These are phyloP conservation scores for Golovinomyces cichoracearum DNA, from an alignment of 2,329 filamentous ascomycete species.

Conservation along the genomic window DNA sequence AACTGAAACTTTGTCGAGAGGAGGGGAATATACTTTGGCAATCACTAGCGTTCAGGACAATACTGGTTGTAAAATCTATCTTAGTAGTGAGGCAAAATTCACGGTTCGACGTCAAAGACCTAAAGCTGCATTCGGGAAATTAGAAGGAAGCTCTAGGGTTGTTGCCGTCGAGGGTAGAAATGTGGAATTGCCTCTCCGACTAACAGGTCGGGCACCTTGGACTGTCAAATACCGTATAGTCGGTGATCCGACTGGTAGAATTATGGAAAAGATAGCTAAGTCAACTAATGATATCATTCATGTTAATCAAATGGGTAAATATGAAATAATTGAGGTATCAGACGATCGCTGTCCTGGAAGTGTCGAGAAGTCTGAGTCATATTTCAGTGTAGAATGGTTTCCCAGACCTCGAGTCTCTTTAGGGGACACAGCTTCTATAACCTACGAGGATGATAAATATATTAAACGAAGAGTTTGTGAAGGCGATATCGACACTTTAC, in stretches of 20 bases:
- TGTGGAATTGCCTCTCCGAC: conserved; percentile 52
- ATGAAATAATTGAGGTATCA: conserved; percentile 50
- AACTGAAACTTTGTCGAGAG: conserved; percentile 47
- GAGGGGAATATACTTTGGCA: conserved; percentile 73
- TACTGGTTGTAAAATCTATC: conserved; percentile 59
- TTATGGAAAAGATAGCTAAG: conserved; percentile 22
- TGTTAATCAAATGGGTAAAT: conserved; percentile 43
- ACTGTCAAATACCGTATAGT: conserved; percentile 48
- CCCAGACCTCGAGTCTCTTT: conserved; percentile 48
- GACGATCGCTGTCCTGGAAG: conserved; percentile 63
- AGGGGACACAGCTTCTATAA: conserved; percentile 36
- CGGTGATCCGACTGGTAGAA: conserved; percentile 22
- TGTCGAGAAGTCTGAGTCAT: conserved; percentile 45
- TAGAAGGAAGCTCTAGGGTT: conserved; percentile 54
- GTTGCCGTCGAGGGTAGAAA: conserved; percentile 51
- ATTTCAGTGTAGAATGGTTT: conserved; percentile 67
- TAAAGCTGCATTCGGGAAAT: conserved; percentile 56
- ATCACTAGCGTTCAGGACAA: conserved; percentile 68
- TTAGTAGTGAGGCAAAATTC: conserved; percentile 67
- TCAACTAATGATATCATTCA: conserved; percentile 41
- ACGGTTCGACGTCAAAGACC: conserved; percentile 71
- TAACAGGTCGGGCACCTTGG: conserved; percentile 74
- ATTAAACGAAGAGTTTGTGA: conserved; percentile 70
- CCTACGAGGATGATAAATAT: conserved; percentile 27
- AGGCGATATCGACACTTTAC: conserved; percentile 73